Evolutionary conservation across 495 filamentous ascomycete genomes (phyloP).

Genomic region (Daldinia vernicosa): DNA sequence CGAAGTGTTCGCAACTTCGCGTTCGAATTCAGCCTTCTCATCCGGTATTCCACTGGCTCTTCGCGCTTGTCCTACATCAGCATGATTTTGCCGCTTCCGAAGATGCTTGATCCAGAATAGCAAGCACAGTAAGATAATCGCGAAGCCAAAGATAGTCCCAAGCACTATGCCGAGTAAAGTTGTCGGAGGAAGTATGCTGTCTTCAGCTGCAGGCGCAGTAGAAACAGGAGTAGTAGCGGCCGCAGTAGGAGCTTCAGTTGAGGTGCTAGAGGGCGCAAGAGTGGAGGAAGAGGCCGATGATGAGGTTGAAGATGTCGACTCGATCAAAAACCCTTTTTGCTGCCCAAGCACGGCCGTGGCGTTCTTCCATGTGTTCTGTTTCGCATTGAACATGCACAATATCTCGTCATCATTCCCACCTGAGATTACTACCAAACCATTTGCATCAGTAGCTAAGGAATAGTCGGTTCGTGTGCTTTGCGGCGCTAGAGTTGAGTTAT

Average conservation of each 20-base stretch:
- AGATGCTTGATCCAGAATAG: constrained; percentile 74
- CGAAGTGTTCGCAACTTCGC: constrained; percentile 62
- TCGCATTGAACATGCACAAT: constrained; percentile 82
- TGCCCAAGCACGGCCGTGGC: constrained; percentile 70
- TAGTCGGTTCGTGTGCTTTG: constrained; percentile 59
- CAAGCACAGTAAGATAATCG: constrained; percentile 70
- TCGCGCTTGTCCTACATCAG: constrained; percentile 57
- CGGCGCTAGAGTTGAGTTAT: constrained; percentile 78
- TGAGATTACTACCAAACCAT: constrained; percentile 77
- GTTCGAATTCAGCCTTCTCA: constrained; percentile 63
- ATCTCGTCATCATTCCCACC: constrained; percentile 74
- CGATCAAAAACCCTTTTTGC: constrained; percentile 44
- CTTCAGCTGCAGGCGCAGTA: constrained; percentile 47
- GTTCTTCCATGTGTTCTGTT: constrained; percentile 82
- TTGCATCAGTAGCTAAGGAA: constrained; percentile 56
- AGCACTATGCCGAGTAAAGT: constrained; percentile 81
- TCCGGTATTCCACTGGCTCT: constrained; percentile 62
- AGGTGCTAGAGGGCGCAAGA: not conserved
- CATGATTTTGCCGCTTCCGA: constrained; percentile 53
- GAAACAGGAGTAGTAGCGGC: constrained; percentile 40
- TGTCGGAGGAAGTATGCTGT: constrained; percentile 56
- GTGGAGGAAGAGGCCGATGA: constrained; percentile 51
- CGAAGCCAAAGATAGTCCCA: constrained; percentile 77
- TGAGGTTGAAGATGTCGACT: constrained; percentile 54
- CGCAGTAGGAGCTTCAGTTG: not conserved